Conservation (phyloP, 331 rosid species). For the Phaseolus coccineus region DNA sequence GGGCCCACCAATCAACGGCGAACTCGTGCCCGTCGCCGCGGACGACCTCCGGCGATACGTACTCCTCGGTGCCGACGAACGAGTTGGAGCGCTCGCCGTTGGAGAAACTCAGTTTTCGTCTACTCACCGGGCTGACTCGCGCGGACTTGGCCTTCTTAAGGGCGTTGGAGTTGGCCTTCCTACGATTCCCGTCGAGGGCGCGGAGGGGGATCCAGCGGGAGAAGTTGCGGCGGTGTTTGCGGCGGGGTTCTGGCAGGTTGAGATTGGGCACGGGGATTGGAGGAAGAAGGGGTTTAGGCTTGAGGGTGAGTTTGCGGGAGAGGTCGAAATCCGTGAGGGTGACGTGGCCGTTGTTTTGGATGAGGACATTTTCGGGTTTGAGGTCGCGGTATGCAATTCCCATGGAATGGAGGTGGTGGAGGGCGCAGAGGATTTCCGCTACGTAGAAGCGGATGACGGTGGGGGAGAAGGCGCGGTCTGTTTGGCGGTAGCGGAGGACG, state of each 20-base stretch:
- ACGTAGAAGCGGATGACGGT: constrained; percentile 77
- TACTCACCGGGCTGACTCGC: constrained; percentile 88
- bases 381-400: constrained; percentile 92
- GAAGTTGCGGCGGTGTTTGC: constrained; percentile 59
- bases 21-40: constrained; percentile 95
- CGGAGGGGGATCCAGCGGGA: constrained; percentile 67
- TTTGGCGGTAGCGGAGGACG: constrained; percentile 80
- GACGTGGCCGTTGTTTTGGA: constrained; percentile 83
- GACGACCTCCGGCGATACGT: constrained; percentile 90
- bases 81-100: constrained; percentile 90
- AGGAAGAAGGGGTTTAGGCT: constrained; percentile 34
- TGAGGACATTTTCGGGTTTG: constrained; percentile 91
- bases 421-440: constrained; percentile 88
- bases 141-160: constrained; percentile 84
- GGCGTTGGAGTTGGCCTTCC: constrained; percentile 8
- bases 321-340: constrained; percentile 97
- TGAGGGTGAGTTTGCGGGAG: constrained; percentile 64
- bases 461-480: constrained; percentile 80
- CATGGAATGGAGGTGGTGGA: constrained; percentile 75
- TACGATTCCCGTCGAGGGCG: neutral
- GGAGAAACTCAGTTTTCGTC: constrained; percentile 71
- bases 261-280: constrained; percentile 22
- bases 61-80: constrained; percentile 94
- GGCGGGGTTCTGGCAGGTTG: constrained; percentile 44
- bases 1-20: constrained; percentile 99